Evolutionary conservation across 2,329 filamentous ascomycete genomes (phyloP), one percentile per base, ranked within the genome.

Genomic region (Erysiphe pulchra): DNA sequence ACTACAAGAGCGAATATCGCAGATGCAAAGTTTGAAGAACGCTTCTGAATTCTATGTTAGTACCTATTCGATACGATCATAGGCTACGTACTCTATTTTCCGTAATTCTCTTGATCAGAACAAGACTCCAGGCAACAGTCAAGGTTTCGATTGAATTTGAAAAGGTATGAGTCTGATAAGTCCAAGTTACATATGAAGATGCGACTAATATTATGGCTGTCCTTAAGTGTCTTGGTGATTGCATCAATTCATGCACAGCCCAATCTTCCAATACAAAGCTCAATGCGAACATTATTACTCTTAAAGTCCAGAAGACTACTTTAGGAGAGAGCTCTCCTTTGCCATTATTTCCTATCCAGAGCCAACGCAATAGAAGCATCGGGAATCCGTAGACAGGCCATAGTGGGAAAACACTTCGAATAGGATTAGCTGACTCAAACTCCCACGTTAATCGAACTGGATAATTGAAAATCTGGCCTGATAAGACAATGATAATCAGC

Each of bases 111-210:
- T 82, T 76, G 50, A 94, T 86, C 60, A 98, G 64, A 42, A 95
- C 86, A 60, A 98, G 64, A 56, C 81, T 86, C 90, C 90, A 98
- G 46, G 83, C 73, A 45, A 98, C 85, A 44, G 87, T 71, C 54
- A 98, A 66, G 2, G 90, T 95, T 65, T 98, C 90, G 52, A 95
- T 72, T 50, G 87, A 92, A 63, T 98, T 98, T 50, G 87, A 95
- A 61, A 98, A 95, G 12, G 90, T 95, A 62, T 98, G 90, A 16
- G 84, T 90, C 63, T 98, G 90, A 63, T 87, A 93, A 40, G 87
- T 94, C 87, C 90, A 98, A 42, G 90, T 98, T 54, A 94, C 87
- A 63, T 95, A 98, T 24, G 85, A 94, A 28, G 87, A 95, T 41
- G 87, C 85, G 49, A 94, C 80, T 47, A 98, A 69, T 41, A 92